Evolutionary conservation across 169 alveolate species (phyloP), one percentile per base, ranked within the genome.

Genomic region (Eimeria sp.): DNA sequence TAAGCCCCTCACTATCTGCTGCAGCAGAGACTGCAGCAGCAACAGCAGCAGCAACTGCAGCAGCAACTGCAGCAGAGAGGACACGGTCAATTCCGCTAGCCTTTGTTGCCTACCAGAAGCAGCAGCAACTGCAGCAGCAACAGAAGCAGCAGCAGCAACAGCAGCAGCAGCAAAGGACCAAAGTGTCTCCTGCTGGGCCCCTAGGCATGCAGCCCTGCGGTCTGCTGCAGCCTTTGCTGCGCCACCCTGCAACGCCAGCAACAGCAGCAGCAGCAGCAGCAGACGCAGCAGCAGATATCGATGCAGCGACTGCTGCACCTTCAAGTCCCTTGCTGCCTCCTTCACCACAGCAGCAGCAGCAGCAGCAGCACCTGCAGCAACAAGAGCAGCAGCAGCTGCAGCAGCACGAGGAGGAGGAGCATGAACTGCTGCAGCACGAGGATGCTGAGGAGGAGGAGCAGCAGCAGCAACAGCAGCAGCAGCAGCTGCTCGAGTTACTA

Each of bases 401-500:
- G n/a, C n/a, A n/a, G n/a, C n/a, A n/a, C n/a, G n/a, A n/a, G n/a
- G n/a, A n/a, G n/a, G n/a, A n/a, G n/a, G n/a, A n/a, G n/a, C n/a
- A n/a, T n/a, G n/a, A n/a, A n/a, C n/a, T n/a, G n/a, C n/a, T n/a
- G n/a, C n/a, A n/a, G n/a, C n/a, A n/a, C n/a, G n/a, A n/a, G n/a
- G n/a, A n/a, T n/a, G n/a, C n/a, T n/a, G n/a, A n/a, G n/a, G n/a
- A n/a, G n/a, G n/a, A n/a, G n/a, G n/a, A 73, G 83, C 83, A 73
- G 51, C 27, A n/a, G 83, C 83, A 73, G 83, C 83, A 27, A 49
- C 83, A 73, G 51, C 83, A 40, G 83, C 83, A 73, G 83, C 83
- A 73, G 47, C 51, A 30, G 83, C 47, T 73, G 83, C 83, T 73
- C 27, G 51, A 73, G 51, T 5, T 20, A 20, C 83, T 73, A 10